Conservation (phyloP, 495 filamentous ascomycete genomes). For the Neurospora hispaniola region DNA sequence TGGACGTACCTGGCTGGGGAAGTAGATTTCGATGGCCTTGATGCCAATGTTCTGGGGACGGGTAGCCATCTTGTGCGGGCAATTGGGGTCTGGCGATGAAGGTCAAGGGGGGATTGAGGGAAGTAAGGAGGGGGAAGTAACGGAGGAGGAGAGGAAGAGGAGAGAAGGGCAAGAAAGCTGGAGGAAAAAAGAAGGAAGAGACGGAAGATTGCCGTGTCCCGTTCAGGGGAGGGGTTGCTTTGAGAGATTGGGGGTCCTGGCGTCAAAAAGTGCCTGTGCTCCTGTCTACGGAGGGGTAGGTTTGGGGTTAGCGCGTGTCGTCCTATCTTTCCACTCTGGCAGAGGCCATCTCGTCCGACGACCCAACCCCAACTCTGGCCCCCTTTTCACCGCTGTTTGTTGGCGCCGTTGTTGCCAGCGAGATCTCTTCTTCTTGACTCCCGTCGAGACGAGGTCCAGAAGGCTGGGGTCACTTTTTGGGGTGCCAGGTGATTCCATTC, state of each 20-base stretch:
- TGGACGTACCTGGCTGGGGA: constrained; percentile 76
- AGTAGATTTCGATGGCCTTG: constrained; percentile 99
- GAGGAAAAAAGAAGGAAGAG: neutral
- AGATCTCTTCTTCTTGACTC: neutral
- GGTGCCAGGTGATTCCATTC: neutral
- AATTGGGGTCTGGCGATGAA: constrained; percentile 14
- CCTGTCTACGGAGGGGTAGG: neutral
- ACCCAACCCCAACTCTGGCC: neutral
- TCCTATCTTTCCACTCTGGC: neutral
- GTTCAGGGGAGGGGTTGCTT: neutral
- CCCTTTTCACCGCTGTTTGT: neutral
- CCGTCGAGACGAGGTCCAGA: neutral
- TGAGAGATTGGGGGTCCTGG: neutral
- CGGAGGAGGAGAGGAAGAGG: neutral
- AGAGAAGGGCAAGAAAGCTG: neutral
- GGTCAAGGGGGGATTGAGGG: neutral
- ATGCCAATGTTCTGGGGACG: constrained; percentile 96
- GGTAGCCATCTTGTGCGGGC: constrained; percentile 53
- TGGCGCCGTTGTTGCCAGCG: neutral
- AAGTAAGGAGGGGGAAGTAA: constrained; percentile 7
- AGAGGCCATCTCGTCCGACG: neutral
- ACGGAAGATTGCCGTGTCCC: neutral
- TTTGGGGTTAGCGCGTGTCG: neutral
- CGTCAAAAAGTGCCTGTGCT: neutral
- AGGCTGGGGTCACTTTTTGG: neutral